Percentiles rank a stretch among this genome's conserved stretches.
Evolutionary conservation across 2,329 filamentous ascomycete species (phyloP).

Genomic region (Sarocladium kiliense): DNA sequence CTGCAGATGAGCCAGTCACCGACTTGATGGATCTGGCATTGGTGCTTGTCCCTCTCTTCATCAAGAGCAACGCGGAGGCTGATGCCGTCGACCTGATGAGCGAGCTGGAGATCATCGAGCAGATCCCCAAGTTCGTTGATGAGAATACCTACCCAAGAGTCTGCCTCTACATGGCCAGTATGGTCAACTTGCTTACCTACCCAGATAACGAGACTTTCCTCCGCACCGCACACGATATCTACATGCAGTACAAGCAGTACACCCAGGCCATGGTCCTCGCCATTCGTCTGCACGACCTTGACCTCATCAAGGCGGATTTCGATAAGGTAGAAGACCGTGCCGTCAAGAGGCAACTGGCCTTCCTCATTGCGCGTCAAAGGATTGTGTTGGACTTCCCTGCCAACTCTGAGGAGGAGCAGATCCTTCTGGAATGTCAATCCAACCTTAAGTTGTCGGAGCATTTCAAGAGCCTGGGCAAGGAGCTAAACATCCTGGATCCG

Average conservation of each 20-base stretch:
- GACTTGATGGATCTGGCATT: constrained; percentile 83
- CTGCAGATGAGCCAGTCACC: constrained; percentile 75
- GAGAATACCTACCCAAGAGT: constrained; percentile 90
- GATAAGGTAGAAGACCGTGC: constrained; percentile 73
- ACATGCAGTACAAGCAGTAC: constrained; percentile 86
- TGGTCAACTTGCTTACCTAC: constrained; percentile 96
- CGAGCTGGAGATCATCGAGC: constrained; percentile 94
- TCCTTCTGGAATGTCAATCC: constrained; percentile 76
- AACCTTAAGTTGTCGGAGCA: constrained; percentile 86
- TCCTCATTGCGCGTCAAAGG: constrained; percentile 85
- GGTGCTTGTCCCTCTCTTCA: constrained; percentile 84
- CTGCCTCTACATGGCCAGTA: constrained; percentile 97
- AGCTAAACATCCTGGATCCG: constrained; percentile 93
- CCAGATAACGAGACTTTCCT: constrained; percentile 97
- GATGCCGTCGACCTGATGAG: constrained; percentile 96
- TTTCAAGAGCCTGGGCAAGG: constrained; percentile 90
- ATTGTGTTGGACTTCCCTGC: constrained; percentile 71
- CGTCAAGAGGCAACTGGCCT: constrained; percentile 88
- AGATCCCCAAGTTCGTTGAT: constrained; percentile 84
- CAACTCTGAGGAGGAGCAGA: constrained; percentile 53
- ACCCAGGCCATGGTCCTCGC: constrained; percentile 91
- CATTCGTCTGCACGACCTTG: constrained; percentile 83
- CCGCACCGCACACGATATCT: constrained; percentile 86
- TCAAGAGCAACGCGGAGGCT: constrained; percentile 96
- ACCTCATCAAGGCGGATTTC: constrained; percentile 79